These are phyloP conservation scores for Globisporangium acanthophoron DNA, from an alignment of 352 stramenopile genomes.

Conservation along the genomic window DNA sequence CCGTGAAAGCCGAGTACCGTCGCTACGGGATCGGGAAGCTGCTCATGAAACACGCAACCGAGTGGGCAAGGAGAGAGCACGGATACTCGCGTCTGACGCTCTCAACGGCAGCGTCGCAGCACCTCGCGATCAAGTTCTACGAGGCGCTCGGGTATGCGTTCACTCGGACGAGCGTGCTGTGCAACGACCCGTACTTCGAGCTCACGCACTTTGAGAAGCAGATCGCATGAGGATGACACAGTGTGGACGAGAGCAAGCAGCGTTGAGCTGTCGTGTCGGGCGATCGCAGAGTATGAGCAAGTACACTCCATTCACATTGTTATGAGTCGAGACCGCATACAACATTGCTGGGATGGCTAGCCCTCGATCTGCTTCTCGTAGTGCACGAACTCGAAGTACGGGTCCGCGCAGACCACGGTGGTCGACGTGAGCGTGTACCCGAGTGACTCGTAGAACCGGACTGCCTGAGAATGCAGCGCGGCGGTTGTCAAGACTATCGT, in stretches of 20 bases:
- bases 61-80: slow-evolving; percentile 4
- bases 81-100: slow-evolving; percentile 5
- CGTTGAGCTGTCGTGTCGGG: too few species aligned
- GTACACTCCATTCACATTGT: too few species aligned
- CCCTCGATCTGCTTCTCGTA: slow-evolving; percentile 9
- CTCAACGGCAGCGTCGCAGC: slow-evolving; percentile 4
- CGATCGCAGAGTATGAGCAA: too few species aligned
- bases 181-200: slow-evolving; percentile 7
- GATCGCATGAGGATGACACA: neutral
- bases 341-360: too few species aligned
- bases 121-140: slow-evolving; percentile 12
- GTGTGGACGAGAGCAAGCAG: neutral
- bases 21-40: slow-evolving; percentile 3
- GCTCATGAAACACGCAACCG: slow-evolving; percentile 4
- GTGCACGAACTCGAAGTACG: slow-evolving; percentile 10
- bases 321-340: too few species aligned
- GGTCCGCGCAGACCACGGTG: slow-evolving; percentile 1
- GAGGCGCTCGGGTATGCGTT: slow-evolving; percentile 11
- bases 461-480: slow-evolving; percentile 1
- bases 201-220: slow-evolving; percentile 10
- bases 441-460: slow-evolving; percentile 12
- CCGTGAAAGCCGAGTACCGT: slow-evolving; percentile 9
- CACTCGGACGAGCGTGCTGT: slow-evolving; percentile 5
- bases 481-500: too few species aligned
- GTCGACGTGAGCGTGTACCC: slow-evolving; percentile 8